phyloP scores from a whole-genome alignment of 2,329 filamentous ascomycete species.

The Orbilia javanica region DNA sequence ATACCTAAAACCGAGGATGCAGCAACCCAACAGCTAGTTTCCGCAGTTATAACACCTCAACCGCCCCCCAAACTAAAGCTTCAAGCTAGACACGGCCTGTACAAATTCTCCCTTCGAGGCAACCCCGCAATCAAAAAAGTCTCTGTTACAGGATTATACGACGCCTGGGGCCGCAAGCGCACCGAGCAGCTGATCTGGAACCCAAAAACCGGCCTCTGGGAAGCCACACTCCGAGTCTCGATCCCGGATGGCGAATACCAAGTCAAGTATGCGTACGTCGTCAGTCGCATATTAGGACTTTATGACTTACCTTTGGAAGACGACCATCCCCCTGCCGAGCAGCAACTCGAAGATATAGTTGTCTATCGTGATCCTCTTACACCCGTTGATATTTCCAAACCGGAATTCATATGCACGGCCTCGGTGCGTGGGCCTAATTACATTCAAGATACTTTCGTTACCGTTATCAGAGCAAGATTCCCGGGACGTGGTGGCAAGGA shows the following conservation, averaged over 20 bases:
- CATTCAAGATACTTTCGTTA: no score
- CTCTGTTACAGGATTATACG: slow-evolving; percentile 10
- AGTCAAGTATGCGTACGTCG: background rate
- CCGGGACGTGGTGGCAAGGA: background rate
- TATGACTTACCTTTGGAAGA: no score
- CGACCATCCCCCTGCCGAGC: no score
- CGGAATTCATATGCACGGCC: background rate
- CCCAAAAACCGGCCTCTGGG: background rate
- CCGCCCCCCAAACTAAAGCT: background rate
- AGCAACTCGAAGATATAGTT: no score
- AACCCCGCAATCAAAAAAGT: background rate
- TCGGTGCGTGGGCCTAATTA: background rate
- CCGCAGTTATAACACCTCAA: background rate
- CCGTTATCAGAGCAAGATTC: background rate
- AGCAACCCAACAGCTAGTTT: background rate
- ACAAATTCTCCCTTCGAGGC: background rate
- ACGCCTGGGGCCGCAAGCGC: slow-evolving; percentile 13
- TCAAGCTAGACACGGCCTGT: background rate
- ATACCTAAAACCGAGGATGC: background rate
- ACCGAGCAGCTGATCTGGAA: slow-evolving; percentile 3
- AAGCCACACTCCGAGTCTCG: background rate
- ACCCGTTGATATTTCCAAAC: background rate
- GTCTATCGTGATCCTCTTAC: background rate
- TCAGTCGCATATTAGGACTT: background rate
- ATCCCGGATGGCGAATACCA: background rate